phyloP scores from a whole-genome alignment of 352 stramenopile genomes.

The Blastocystis sp. region DNA sequence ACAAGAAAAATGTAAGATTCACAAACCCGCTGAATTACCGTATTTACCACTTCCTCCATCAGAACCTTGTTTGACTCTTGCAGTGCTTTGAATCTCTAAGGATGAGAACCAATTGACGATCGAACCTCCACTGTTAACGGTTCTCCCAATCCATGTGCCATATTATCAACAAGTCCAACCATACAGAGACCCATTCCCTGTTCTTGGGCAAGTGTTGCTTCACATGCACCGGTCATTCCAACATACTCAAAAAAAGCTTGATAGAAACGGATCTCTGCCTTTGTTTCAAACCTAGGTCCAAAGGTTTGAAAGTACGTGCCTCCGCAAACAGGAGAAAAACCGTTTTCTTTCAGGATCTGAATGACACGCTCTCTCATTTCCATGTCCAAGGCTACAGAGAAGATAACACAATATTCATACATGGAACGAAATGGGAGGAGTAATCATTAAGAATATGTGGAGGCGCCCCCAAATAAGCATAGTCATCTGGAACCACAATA shows the following conservation, averaged over 20 bases:
- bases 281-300: slow-evolving; percentile 58
- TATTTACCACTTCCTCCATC: slow-evolving; percentile 2
- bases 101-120: neutral
- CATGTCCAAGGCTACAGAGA: slow-evolving; percentile 9
- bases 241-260: slow-evolving; percentile 48
- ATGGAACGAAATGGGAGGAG: slow-evolving; percentile 20
- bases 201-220: slow-evolving; percentile 50
- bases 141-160: slow-evolving; percentile 46
- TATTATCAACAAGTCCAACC: slow-evolving; percentile 51
- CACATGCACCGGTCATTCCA: slow-evolving; percentile 44
- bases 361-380: slow-evolving; percentile 13
- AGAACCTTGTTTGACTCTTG: neutral
- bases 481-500: slow-evolving; percentile 58
- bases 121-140: slow-evolving; percentile 5
- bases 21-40: neutral
- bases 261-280: slow-evolving; percentile 55
- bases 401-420: neutral
- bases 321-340: neutral
- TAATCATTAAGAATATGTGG: slow-evolving; percentile 2
- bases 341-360: neutral
- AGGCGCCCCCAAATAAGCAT: slow-evolving; percentile 38
- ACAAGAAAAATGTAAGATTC: neutral
- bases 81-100: neutral
- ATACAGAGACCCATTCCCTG: slow-evolving; percentile 31
- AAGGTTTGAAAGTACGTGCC: slow-evolving; percentile 46